Base-by-base conservation (phyloP, 2,329 filamentous ascomycete species). In the Colletotrichum sp. region DNA sequence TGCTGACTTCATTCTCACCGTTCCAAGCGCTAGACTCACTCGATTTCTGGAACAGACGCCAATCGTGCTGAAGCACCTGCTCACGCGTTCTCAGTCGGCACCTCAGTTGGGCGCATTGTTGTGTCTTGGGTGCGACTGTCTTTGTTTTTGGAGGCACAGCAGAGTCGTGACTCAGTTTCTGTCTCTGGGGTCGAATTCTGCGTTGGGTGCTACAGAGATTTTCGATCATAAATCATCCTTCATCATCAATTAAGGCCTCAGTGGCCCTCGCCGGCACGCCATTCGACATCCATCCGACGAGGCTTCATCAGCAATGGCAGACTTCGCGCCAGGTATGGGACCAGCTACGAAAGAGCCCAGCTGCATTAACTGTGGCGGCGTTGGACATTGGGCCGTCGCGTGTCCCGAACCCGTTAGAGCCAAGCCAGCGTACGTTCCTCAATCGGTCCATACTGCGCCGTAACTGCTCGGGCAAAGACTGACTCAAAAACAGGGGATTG, bases 281-380 rank as follows among this genome's bases (percentile, higher is more conserved):
- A n/a, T 34, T 58, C 28, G 30, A 24, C 55, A 16, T 5, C 24
- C 34, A 24, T 18, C 18, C 38, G 38, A 43, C 34, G 18, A 26
- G 38, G 21, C 8, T 21, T 18, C 43, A 18, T 36, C 34, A 52
- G 36, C n/a, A 34, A 76, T 76, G 74, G 52, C 71, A 18, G 71
- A 76, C 15, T 55, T 70, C 36, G 76, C 76, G 16, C 73, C 76
- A 18, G 76, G 76, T 12, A 58, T 65, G 48, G 72, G 65, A 52
- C 64, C 73, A 16, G 30, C 73, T 15, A 70, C 65, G 36, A 76
- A 76, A 66, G 76, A 77, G 28, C 69, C 76, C 21, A 73, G 70
- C 70, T 77, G 76, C 66, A 73, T 72, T 36, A 76, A 76, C 43
- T 77, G 76, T 70, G 76, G 73, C 52, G 76, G 69, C 26, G 36